Base-by-base conservation (phyloP, 2,329 filamentous ascomycete genomes). In the Sporothrix variecibatus region DNA sequence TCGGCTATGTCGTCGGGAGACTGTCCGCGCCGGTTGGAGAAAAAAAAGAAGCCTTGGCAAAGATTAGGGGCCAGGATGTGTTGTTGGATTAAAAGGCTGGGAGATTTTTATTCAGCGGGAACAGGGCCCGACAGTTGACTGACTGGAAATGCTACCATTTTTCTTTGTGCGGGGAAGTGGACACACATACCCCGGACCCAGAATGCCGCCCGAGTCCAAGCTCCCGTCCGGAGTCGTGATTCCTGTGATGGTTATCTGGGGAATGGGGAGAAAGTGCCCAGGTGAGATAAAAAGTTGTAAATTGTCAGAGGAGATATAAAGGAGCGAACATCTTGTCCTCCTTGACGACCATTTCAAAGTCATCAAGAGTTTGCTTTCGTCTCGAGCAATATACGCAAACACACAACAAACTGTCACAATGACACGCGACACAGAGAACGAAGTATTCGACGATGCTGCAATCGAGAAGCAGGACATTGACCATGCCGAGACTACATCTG, bases 381-480 rank as follows among this genome's bases (percentile, higher is more conserved):
- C 34, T 34, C 34, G 34, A 34, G 34, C 34, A 34, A 34, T 9
- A 3, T 53, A n/a, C 49, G 11, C 17, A 23, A 53, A 53, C 8
- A n/a, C 8, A 6, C 49, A 53, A n/a, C 49, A 53, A 9, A 53
- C 23, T 53, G 49, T 3, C 58, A 40, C 28, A 40, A 64, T 64
- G 58, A 23, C 58, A 64, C 28, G 20, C 34, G 20, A 64, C 58
- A n/a, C 58, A 1, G 62, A 46, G 3, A 9, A 8, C 23, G 62
- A 67, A 15, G 9, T 23, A 7, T 46, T 43, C 5, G 62, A 46
- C 15, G 62, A 67, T 26, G 38, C 7, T 4, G 62, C 34, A 1
- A 43, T 67, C 38, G 62, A 67, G 62, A 67, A 67, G 38, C 62
- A 43, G 38, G 38, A 43, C 40, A n/a, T 67, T 12, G 62, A 67